A percentile compares a stretch with the other conserved stretches of the same genome.
These are phyloP conservation scores for Sporothrix globosa DNA, from an alignment of 2,329 filamentous ascomycete species.

Conservation along the genomic window DNA sequence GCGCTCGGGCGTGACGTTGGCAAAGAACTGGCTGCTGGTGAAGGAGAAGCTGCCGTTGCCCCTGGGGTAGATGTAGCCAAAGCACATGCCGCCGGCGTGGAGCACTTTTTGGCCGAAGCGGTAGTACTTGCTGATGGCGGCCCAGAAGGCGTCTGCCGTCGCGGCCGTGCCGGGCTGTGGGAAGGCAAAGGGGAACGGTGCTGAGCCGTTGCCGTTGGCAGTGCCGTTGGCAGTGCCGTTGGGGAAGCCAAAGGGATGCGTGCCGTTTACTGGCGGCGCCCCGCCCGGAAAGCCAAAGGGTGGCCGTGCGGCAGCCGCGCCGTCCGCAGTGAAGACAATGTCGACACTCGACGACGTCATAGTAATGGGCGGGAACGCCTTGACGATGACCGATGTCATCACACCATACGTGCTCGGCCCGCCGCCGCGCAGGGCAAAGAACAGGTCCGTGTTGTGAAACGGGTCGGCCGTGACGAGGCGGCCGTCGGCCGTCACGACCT, in stretches of 20 bases:
- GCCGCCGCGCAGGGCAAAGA: constrained; percentile 59
- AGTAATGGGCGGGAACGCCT: constrained; percentile 38
- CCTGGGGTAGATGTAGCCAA: constrained; percentile 39
- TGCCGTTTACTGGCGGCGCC: not conserved
- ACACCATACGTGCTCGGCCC: constrained; percentile 40
- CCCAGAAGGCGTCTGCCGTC: constrained; percentile 38
- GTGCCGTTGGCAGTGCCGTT: constrained; percentile 16
- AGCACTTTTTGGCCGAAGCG: constrained; percentile 37
- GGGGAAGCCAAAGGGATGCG: not conserved
- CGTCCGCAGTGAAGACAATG: constrained; percentile 33
- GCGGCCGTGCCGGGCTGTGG: constrained; percentile 24
- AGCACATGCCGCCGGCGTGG: constrained; percentile 38
- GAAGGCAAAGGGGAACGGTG: constrained; percentile 20
- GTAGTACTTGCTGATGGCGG: constrained; percentile 37
- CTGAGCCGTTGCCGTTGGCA: not conserved
- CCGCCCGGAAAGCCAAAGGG: constrained; percentile 14
- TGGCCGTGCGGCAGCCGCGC: not conserved
- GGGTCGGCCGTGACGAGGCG: constrained; percentile 50
- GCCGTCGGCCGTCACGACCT: constrained; percentile 55
- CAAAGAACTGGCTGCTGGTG: constrained; percentile 37
- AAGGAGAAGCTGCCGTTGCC: constrained; percentile 39
- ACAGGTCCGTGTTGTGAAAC: constrained; percentile 54
- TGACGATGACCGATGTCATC: constrained; percentile 39
- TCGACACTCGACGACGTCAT: constrained; percentile 33
- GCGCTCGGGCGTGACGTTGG: constrained; percentile 41